Percentiles rank a stretch among this genome's conserved stretches.
Conservation (phyloP, 495 filamentous ascomycete genomes). For the Bryoglossum gracile region DNA sequence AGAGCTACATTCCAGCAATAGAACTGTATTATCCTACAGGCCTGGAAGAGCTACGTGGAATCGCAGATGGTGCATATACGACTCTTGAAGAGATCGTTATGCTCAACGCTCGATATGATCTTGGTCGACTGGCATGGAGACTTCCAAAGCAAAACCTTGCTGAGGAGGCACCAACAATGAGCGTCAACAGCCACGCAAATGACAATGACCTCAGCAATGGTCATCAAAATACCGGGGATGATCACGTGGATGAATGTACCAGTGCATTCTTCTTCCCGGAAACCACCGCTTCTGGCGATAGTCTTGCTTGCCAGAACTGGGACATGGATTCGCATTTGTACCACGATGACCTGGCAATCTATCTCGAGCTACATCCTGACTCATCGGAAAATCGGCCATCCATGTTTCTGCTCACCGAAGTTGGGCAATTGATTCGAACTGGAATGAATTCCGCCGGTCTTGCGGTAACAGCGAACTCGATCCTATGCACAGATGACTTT, state of each 20-base stretch:
- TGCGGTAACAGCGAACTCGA: constrained; percentile 22
- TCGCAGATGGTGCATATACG: constrained; percentile 26
- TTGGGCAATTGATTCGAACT: constrained; percentile 25
- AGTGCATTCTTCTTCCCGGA: constrained; percentile 15
- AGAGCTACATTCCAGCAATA: constrained; percentile 20
- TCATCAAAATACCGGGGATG: constrained; percentile 3
- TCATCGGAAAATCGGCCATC: constrained; percentile 13
- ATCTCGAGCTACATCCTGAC: constrained; percentile 25
- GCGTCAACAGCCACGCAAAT: background rate
- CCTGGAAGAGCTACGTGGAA: constrained; percentile 27
- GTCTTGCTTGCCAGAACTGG: constrained; percentile 27
- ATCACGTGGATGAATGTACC: constrained; percentile 18
- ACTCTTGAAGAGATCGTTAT: constrained; percentile 26
- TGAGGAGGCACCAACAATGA: background rate
- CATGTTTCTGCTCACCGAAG: constrained; percentile 28
- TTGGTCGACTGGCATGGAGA: constrained; percentile 9
- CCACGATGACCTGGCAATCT: constrained; percentile 18
- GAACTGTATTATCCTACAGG: constrained; percentile 21
- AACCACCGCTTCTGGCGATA: constrained; percentile 15
- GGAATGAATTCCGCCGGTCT: constrained; percentile 27
- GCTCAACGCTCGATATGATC: constrained; percentile 29
- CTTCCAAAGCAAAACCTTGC: background rate
- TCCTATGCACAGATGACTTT: constrained; percentile 23
- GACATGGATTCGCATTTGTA: constrained; percentile 19
- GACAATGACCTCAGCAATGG: constrained; percentile 3